A percentile compares a stretch with the other conserved stretches of the same genome.
Evolutionary conservation across 2,329 filamentous ascomycete genomes (phyloP).

Genomic region (Monosporascus cannonballus): DNA sequence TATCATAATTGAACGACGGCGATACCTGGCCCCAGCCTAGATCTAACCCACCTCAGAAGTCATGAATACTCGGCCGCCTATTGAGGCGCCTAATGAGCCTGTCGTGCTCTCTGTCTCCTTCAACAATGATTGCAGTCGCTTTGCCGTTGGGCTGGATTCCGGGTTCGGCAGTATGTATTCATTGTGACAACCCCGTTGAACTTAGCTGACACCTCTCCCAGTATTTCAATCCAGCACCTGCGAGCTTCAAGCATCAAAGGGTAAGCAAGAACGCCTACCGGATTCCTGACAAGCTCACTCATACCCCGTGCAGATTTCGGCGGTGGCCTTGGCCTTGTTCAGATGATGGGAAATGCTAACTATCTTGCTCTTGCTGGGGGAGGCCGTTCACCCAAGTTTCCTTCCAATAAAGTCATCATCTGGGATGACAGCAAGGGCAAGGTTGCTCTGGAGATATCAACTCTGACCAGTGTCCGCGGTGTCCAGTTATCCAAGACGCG

Average conservation of each 20-base stretch:
- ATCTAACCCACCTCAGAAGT: slow-evolving; percentile 15
- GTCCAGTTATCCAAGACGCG: slow-evolving; percentile 70
- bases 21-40: slow-evolving; percentile 4
- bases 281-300: neutral
- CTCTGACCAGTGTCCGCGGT: slow-evolving; percentile 73
- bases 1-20: neutral
- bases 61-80: slow-evolving; percentile 87
- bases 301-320: slow-evolving; percentile 46
- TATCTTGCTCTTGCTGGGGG: slow-evolving; percentile 88
- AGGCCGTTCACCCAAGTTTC: slow-evolving; percentile 77
- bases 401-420: slow-evolving; percentile 85
- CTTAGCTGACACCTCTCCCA: slow-evolving; percentile 28
- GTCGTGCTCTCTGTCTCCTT: slow-evolving; percentile 78
- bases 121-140: slow-evolving; percentile 79
- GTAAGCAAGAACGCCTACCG: slow-evolving; percentile 21
- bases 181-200: neutral
- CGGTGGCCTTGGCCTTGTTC: slow-evolving; percentile 72
- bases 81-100: slow-evolving; percentile 69
- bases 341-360: slow-evolving; percentile 83
- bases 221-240: slow-evolving; percentile 71
- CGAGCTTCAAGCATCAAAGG: slow-evolving; percentile 53
- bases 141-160: slow-evolving; percentile 78
- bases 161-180: slow-evolving; percentile 70
- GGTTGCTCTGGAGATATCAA: slow-evolving; percentile 68
- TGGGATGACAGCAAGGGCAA: slow-evolving; percentile 85